A percentile compares a stretch with the other conserved stretches of the same genome.
Evolutionary conservation across 345 rosid species (phyloP).

Genomic region (Salix exigua): DNA sequence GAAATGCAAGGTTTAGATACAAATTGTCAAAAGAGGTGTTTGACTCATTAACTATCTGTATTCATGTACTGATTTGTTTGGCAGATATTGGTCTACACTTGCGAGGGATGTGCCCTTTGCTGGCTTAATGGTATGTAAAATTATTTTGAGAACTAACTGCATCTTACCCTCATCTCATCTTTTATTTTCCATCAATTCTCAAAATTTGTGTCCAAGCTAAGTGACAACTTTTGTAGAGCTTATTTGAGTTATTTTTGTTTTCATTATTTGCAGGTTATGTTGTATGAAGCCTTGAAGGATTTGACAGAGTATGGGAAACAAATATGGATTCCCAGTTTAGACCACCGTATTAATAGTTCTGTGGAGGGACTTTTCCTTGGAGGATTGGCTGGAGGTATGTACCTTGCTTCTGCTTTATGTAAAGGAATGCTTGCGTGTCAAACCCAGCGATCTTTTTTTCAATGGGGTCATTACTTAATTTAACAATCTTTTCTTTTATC

Average conservation of each 20-base stretch:
- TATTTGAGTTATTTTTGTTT: neutral
- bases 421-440: neutral
- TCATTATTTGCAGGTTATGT: conserved; percentile 57
- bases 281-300: conserved; percentile 77
- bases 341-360: conserved; percentile 41
- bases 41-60: neutral
- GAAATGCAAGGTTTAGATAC: neutral
- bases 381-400: conserved; percentile 95
- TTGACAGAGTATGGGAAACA: conserved; percentile 50
- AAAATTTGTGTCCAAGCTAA: neutral
- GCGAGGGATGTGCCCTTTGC: conserved; percentile 97
- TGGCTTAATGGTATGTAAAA: conserved; percentile 73
- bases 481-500: no score
- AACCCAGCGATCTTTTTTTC: no score
- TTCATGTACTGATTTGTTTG: conserved; percentile 18
- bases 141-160: neutral
- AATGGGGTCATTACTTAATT: no score
- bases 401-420: conserved; percentile 10
- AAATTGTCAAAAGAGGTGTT: neutral
- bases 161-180: neutral
- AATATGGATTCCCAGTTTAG: conserved; percentile 47
- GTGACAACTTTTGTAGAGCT: neutral
- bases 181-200: no score
- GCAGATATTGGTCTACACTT: conserved; percentile 84
- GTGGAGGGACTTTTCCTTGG: conserved; percentile 80